phyloP scores from a whole-genome alignment of 768 basidiomycete species.

The Daedalea quercina region DNA sequence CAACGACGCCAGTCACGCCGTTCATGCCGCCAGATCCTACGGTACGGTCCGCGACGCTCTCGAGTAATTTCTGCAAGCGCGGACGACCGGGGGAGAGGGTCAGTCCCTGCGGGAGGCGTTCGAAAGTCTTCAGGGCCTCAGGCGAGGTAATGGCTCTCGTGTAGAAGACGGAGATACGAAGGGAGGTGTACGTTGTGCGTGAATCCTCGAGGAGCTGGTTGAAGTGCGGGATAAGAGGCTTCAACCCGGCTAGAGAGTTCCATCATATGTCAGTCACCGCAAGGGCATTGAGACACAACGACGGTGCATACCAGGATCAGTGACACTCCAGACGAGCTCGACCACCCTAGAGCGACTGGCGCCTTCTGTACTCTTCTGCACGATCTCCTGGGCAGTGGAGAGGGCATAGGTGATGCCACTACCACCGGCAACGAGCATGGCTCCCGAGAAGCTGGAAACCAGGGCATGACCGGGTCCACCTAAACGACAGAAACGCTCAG shows the following conservation, averaged over 20 bases:
- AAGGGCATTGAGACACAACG: constrained; percentile 9
- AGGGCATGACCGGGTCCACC: constrained; percentile 40
- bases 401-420: constrained; percentile 56
- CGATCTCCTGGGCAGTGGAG: constrained; percentile 43
- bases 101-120: constrained; percentile 23
- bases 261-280: constrained; percentile 6
- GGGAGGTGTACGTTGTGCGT: constrained; percentile 16
- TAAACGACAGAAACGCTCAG: constrained; percentile 11
- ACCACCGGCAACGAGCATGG: constrained; percentile 53
- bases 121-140: constrained; percentile 14
- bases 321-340: constrained; percentile 49
- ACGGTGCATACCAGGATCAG: constrained; percentile 31
- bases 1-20: constrained; percentile 27
- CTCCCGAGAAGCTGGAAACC: constrained; percentile 42
- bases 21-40: constrained; percentile 8
- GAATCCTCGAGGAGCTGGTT: constrained; percentile 29
- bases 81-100: constrained; percentile 25
- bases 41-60: constrained; percentile 19
- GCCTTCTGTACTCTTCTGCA: constrained; percentile 30
- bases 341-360: constrained; percentile 35
- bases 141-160: constrained; percentile 26
- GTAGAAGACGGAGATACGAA: constrained; percentile 39
- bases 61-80: constrained; percentile 11
- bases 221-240: constrained; percentile 32
- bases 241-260: constrained; percentile 29